Conservation (phyloP, 345 rosid genomes). For the Lagerstroemia speciosa region DNA sequence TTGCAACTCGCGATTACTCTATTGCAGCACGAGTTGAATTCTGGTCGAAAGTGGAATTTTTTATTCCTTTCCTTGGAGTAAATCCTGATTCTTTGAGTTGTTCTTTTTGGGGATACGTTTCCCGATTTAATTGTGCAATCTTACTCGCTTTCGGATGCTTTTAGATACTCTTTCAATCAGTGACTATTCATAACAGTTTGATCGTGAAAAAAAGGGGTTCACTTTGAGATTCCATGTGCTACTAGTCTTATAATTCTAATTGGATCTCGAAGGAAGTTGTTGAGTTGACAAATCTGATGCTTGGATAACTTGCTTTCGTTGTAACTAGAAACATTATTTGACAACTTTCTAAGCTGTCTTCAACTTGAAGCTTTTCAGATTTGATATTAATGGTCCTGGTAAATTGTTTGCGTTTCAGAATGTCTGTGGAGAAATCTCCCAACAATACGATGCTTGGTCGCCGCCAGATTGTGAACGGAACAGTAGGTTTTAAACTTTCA, state of each 20-base stretch:
- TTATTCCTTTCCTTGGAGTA: neutral
- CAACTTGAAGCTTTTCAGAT: neutral
- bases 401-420: conserved; percentile 28
- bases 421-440: conserved; percentile 71
- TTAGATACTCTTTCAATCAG: neutral
- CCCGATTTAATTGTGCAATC: neutral
- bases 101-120: neutral
- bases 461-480: conserved; percentile 68
- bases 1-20: neutral
- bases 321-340: neutral
- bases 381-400: neutral
- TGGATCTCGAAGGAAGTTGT: neutral
- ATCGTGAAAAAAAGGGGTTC: neutral
- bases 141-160: neutral
- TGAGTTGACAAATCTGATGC: neutral
- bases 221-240: neutral
- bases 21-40: neutral
- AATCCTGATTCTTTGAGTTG: neutral
- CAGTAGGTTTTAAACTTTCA: conserved; percentile 28
- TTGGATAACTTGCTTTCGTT: neutral
- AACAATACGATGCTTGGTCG: conserved; percentile 76
- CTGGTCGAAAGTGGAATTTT: neutral
- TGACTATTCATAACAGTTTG: neutral
- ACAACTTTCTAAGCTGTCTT: neutral
- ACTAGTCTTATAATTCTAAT: neutral